A percentile compares a stretch with the other conserved stretches of the same genome.
Conservation (phyloP, 495 filamentous ascomycete species). For the Schizothecium vesticola region DNA sequence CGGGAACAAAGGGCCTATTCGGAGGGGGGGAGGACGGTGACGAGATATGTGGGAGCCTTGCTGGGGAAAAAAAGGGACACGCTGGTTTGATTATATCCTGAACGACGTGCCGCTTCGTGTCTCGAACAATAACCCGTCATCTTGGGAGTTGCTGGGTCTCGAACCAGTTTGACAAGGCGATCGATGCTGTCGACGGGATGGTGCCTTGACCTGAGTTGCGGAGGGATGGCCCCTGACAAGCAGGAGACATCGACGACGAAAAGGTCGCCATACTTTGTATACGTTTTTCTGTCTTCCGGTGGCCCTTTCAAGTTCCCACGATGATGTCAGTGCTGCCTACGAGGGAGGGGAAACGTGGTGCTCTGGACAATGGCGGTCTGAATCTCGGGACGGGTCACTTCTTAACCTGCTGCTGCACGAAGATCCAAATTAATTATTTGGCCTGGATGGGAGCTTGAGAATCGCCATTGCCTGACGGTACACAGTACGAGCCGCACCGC, state of each 20-base stretch:
- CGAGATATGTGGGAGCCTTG: not conserved
- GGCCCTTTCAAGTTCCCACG: not conserved
- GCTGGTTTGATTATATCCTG: not conserved
- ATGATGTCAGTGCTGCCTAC: conserved; percentile 1
- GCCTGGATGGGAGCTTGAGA: not conserved
- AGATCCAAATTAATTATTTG: conserved; percentile 21
- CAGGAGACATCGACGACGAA: not conserved
- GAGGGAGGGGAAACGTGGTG: not conserved
- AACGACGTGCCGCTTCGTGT: too few relatives aligned
- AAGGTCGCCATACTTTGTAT: not conserved
- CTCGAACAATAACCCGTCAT: not conserved
- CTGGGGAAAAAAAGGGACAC: not conserved
- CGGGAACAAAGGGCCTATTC: not conserved
- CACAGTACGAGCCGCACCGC: conserved; percentile 1
- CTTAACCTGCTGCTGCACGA: conserved; percentile 7
- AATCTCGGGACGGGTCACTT: conserved; percentile 3
- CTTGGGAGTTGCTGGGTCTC: not conserved
- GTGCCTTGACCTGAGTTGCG: not conserved
- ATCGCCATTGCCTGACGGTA: not conserved
- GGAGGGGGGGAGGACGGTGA: not conserved
- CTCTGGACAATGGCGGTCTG: not conserved
- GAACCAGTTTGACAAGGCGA: not conserved
- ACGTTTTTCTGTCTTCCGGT: not conserved
- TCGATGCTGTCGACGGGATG: not conserved
- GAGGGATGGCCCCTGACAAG: not conserved